Evolutionary conservation across 192 early-diverging fungal genomes (phyloP), one percentile per base, ranked within the genome.

Genomic region (Funneliformis geosporum): DNA sequence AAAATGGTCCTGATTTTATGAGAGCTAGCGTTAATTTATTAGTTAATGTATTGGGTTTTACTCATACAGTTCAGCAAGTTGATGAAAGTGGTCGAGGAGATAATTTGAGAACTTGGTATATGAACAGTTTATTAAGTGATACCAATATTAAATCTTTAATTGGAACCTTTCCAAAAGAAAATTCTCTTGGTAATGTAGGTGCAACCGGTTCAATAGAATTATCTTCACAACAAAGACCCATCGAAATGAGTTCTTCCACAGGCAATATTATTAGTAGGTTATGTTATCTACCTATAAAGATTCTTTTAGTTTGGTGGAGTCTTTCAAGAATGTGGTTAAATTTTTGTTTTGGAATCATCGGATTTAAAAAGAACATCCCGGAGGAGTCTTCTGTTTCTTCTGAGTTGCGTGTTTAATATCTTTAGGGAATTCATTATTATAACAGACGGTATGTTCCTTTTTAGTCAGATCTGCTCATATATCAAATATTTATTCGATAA

Each of bases 1-100:
- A 76, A 43, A 76, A 76, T 40, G 75, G 50, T 14, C 25, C 60
- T 16, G 75, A 76, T 76, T 76, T 76, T 65, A 76, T 76, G 75
- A 47, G 75, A 28, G 75, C 75, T 50, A n/a, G 38, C 16, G 75
- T 76, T 47, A 76, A 76, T 44, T 46, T 76, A 42, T 64, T 76
- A 28, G 8, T 64, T n/a, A 76, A 76, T 43, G 75, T 76, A 11
- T 65, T 76, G 25, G 38, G 60, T 21, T 76, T 76, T 25, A 64
- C 75, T 21, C 75, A 76, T 76, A 76, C 75, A 0, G 23, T 65
- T 28, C 75, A 76, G 64, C 60, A 62, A 76, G 75, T 38, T 3
- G 75, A 76, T 39, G 75, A 76, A 76, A 64, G 60, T 43, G 61
- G 59, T 3, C 21, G 42, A 64, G 27, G 40, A 28, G 75, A 23